These are phyloP conservation scores for Lachnellula subtilissima DNA, from an alignment of 2,329 filamentous ascomycete species.

Conservation along the genomic window DNA sequence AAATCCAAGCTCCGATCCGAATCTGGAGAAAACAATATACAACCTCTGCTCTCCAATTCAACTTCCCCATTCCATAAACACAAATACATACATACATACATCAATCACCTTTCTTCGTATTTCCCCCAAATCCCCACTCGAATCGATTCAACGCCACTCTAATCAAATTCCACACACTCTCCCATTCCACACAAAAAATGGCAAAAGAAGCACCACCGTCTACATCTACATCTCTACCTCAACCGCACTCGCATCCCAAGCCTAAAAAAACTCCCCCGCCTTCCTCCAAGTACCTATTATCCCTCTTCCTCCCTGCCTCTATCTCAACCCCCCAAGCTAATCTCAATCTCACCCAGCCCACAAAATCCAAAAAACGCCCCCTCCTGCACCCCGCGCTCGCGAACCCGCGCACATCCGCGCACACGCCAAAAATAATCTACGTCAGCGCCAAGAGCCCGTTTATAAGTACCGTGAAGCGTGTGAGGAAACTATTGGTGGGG, in stretches of 20 bases:
- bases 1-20: neutral
- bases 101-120: neutral
- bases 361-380: too few relatives aligned
- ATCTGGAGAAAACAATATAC: too few relatives aligned
- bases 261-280: constrained; percentile 20
- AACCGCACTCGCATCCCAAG: neutral
- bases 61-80: too few relatives aligned
- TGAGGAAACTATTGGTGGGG: constrained; percentile 27
- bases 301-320: neutral
- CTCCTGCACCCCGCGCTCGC: too few relatives aligned
- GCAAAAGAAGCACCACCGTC: constrained; percentile 10
- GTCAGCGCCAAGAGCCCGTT: constrained; percentile 26
- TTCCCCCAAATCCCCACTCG: neutral
- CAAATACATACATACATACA: too few relatives aligned
- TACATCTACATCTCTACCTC: neutral
- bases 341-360: too few relatives aligned
- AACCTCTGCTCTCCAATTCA: too few relatives aligned
- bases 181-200: constrained; percentile 3
- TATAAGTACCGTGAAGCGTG: constrained; percentile 31
- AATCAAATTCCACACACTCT: neutral
- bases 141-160: neutral
- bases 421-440: neutral
- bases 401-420: too few relatives aligned
- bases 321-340: too few relatives aligned
- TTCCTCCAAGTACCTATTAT: constrained; percentile 16